phyloP scores from a whole-genome alignment of 1,284 basidiomycete genomes.

The Grifola frondosa region DNA sequence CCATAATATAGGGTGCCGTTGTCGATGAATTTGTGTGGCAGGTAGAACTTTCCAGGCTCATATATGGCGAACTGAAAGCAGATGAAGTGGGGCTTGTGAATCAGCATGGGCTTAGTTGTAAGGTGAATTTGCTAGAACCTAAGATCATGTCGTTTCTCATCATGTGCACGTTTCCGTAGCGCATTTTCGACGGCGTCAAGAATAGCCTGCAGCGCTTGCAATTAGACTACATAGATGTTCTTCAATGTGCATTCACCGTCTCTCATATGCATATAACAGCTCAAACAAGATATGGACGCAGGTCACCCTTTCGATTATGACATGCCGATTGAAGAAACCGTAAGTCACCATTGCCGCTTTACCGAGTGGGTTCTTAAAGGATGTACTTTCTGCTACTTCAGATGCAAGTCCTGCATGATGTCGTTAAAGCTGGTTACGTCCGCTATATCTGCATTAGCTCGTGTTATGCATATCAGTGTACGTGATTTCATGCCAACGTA shows the following conservation, averaged over 20 bases:
- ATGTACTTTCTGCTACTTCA: too few species aligned
- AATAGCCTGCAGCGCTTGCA: slow-evolving; percentile 40
- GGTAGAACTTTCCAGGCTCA: too few species aligned
- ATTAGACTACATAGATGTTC: slow-evolving; percentile 45
- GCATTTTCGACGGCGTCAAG: slow-evolving; percentile 47
- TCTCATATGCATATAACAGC: neutral
- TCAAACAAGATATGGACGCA: neutral
- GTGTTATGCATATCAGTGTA: slow-evolving; percentile 41
- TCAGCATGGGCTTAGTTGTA: slow-evolving; percentile 40
- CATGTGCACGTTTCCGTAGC: slow-evolving; percentile 25
- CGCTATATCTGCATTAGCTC: slow-evolving; percentile 41
- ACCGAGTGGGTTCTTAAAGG: neutral
- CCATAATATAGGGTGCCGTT: too few species aligned
- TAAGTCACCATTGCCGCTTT: slow-evolving; percentile 1
- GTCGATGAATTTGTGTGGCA: too few species aligned
- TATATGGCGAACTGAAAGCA: too few species aligned
- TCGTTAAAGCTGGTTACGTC: slow-evolving; percentile 37
- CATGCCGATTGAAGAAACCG: slow-evolving; percentile 32
- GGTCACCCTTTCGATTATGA: slow-evolving; percentile 30
- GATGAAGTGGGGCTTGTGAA: slow-evolving; percentile 36
- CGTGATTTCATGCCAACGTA: slow-evolving; percentile 13
- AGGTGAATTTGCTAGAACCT: slow-evolving; percentile 25
- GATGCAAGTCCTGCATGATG: slow-evolving; percentile 38
- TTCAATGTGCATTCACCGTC: slow-evolving; percentile 31
- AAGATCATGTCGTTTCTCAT: neutral